Evolutionary conservation across 2,329 filamentous ascomycete genomes (phyloP).

Genomic region (Ceratocystiopsis brevicomis): DNA sequence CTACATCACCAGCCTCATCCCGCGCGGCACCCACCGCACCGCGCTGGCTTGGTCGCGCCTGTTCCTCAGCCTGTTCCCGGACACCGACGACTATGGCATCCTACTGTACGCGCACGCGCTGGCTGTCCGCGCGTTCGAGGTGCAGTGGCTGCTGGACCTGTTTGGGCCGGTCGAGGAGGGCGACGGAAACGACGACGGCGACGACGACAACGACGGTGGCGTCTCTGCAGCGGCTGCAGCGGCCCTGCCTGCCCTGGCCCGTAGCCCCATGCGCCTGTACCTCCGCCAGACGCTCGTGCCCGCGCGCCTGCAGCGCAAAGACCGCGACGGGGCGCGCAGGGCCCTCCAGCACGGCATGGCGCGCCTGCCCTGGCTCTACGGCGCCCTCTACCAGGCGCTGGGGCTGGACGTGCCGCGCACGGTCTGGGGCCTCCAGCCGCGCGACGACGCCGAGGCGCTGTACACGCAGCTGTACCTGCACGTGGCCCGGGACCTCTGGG

Average conservation of each 20-base stretch:
- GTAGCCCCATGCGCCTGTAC: conserved; percentile 31
- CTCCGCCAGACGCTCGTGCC: conserved; percentile 59
- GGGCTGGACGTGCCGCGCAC: conserved; percentile 59
- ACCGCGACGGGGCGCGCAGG: conserved; percentile 44
- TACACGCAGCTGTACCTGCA: conserved; percentile 59
- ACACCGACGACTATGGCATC: conserved; percentile 62
- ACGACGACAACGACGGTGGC: conserved; percentile 3
- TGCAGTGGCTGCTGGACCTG: conserved; percentile 56
- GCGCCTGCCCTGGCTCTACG: conserved; percentile 68
- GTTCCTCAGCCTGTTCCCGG: conserved; percentile 52
- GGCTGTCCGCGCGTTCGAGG: conserved; percentile 62
- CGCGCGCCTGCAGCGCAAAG: conserved; percentile 53
- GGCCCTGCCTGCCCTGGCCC: background rate
- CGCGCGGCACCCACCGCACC: conserved; percentile 86
- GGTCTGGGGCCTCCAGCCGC: conserved; percentile 63
- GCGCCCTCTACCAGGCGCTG: conserved; percentile 59
- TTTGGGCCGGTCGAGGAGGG: no score
- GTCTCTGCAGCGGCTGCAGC: no score
- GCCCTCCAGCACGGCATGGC: conserved; percentile 50
- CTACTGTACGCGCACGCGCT: conserved; percentile 66
- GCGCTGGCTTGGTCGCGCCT: conserved; percentile 88
- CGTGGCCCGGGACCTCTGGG: conserved; percentile 70
- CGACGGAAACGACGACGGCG: conserved; percentile 20
- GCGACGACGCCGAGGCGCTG: conserved; percentile 45
- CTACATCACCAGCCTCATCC: conserved; percentile 67